phyloP scores from a whole-genome alignment of 495 filamentous ascomycete species.

The Podospora anserina region DNA sequence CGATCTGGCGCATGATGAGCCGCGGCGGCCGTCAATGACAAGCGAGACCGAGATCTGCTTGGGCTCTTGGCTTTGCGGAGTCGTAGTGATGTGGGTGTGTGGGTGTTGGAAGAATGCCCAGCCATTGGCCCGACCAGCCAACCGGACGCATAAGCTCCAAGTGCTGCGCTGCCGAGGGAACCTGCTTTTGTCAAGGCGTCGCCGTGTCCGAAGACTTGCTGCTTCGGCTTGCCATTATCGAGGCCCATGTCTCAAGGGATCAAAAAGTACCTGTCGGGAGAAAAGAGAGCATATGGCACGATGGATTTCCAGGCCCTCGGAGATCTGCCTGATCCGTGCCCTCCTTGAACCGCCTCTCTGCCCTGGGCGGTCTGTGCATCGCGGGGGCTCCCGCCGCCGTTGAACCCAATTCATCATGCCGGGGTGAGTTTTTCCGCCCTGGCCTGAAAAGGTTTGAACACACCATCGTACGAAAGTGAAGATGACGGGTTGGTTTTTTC shows the following conservation, averaged over 20 bases:
- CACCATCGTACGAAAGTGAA: background rate
- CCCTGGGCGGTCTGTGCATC: background rate
- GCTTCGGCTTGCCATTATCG: background rate
- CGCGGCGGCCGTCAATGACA: conserved; percentile 1
- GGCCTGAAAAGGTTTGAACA: background rate
- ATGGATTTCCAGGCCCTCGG: background rate
- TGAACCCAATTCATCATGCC: background rate
- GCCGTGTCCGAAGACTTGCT: background rate
- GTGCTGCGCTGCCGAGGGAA: background rate
- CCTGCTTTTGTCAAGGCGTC: background rate
- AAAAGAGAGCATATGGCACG: too few relatives aligned
- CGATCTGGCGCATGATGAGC: conserved; percentile 10
- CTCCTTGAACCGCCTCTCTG: background rate
- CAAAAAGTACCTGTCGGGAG: too few relatives aligned
- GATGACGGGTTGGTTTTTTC: background rate
- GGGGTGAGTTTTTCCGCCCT: background rate
- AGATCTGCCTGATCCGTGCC: too few relatives aligned
- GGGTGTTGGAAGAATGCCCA: background rate
- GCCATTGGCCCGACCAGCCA: background rate
- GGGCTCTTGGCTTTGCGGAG: conserved; percentile 4
- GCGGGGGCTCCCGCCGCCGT: background rate
- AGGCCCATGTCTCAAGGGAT: background rate
- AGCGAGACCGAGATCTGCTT: conserved; percentile 11
- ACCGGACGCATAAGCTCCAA: background rate
- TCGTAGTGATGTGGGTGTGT: too few relatives aligned